Evolutionary conservation across 345 rosid species (phyloP), one percentile per base, ranked within the genome.

Genomic region (Hypericum androsaemum): DNA sequence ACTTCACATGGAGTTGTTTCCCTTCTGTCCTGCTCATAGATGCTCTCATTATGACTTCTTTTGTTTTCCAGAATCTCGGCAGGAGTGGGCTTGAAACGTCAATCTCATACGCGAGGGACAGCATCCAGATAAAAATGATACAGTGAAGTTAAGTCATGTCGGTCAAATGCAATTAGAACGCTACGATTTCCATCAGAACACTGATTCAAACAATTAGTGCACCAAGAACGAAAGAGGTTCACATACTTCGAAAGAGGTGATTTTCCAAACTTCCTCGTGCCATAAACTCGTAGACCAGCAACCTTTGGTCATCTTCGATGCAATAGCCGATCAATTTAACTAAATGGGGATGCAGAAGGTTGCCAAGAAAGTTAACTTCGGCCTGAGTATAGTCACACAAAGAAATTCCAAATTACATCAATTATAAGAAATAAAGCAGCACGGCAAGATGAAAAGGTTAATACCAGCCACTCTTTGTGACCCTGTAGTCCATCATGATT

Each of bases 401-500:
- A 48, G n/a, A 47, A 60, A 17, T 38, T 43, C 38, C 28, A 13
- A 13, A 32, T 40, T 7, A 37, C 36, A 6, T 43, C 50, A 7
- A 40, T 12, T 10, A 22, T 6, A 0, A 62, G 37, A 11, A 47
- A 46, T 43, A 32, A 48, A 10, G 50, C 16, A 47, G 16, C n/a
- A 45, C 47, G 54, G 37, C 39, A 41, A 37, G 38, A 39, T 41
- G n/a, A 57, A 49, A 39, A 42, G 13, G 32, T 28, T 58, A 73
- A 54, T 75, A 88, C 97, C 71, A 86, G 82, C 97, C 97, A 89
- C 67, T 89, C 97, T 76, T 83, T 83, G 56, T 89, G 97, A 71
- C 97, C 97, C 78, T 89, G 97, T 63, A 89, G 84, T 61, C 97
- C 97, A 66, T 86, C 95, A 41, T 78, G 82, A 56, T 89, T 89